Evolutionary conservation across 495 filamentous ascomycete genomes (phyloP).

Genomic region (Chaetomium tenue): DNA sequence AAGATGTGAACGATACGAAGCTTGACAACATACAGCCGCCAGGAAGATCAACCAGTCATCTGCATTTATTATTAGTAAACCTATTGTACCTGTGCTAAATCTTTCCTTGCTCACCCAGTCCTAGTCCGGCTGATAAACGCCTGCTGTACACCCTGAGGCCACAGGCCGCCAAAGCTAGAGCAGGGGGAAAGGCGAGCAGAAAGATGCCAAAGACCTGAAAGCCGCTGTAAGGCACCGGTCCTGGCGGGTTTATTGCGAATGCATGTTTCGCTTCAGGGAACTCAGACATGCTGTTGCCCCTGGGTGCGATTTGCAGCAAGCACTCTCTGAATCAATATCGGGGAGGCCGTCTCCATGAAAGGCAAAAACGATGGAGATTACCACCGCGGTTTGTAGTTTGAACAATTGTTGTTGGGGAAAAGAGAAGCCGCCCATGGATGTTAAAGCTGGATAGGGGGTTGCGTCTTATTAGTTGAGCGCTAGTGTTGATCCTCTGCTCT

Average conservation of each 20-base stretch:
- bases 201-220: slow-evolving; percentile 43
- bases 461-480: not conserved
- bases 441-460: not conserved
- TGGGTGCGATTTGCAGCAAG: not conserved
- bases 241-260: slow-evolving; percentile 18
- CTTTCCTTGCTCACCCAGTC: slow-evolving; percentile 30
- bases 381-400: not conserved
- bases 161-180: slow-evolving; percentile 40
- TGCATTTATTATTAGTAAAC: slow-evolving; percentile 6
- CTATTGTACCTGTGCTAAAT: not conserved
- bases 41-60: slow-evolving; percentile 44
- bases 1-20: no score
- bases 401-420: not conserved
- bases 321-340: not conserved
- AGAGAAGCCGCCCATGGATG: not conserved
- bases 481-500: not conserved
- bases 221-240: slow-evolving; percentile 25
- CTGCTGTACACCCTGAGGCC: slow-evolving; percentile 44
- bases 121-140: slow-evolving; percentile 31
- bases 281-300: not conserved
- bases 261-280: slow-evolving; percentile 7
- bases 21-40: slow-evolving; percentile 34
- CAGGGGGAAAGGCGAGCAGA: slow-evolving; percentile 42
- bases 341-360: not conserved
- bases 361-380: not conserved